Conservation (phyloP, 2,329 filamentous ascomycete species). For the Colletotrichum aenigma region DNA sequence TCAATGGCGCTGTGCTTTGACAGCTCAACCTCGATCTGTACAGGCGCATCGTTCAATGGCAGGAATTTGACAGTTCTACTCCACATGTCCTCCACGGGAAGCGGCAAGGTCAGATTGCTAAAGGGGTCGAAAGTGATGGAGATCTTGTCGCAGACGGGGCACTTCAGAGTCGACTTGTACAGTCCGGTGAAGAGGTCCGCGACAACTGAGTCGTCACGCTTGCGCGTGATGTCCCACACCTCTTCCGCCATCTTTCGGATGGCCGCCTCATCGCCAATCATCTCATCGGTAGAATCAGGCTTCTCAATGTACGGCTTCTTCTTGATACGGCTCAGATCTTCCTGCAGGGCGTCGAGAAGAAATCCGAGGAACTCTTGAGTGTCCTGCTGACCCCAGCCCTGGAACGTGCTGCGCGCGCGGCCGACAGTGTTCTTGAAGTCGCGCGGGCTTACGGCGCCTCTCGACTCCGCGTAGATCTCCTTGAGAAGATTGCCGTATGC, state of each 20-base stretch:
- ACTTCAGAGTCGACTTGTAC: conserved; percentile 97
- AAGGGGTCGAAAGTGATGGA: conserved; percentile 99
- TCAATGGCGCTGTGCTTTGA: conserved; percentile 77
- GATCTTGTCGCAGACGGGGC: conserved; percentile 89
- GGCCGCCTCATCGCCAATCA: conserved; percentile 80
- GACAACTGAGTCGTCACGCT: conserved; percentile 92
- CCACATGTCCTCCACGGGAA: conserved; percentile 88
- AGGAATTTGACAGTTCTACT: conserved; percentile 76
- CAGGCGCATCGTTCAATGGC: conserved; percentile 73
- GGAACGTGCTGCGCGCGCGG: conserved; percentile 82
- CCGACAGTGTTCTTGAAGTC: conserved; percentile 86
- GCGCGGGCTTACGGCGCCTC: conserved; percentile 75
- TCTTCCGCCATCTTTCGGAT: conserved; percentile 85
- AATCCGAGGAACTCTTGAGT: conserved; percentile 97
- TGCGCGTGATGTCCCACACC: conserved; percentile 90
- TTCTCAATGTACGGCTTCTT: conserved; percentile 99
- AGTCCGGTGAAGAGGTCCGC: conserved; percentile 96
- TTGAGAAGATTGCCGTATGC: conserved; percentile 79
- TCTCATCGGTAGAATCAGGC: conserved; percentile 95
- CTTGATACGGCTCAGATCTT: conserved; percentile 90
- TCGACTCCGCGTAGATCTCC: conserved; percentile 76
- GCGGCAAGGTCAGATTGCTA: conserved; percentile 88
- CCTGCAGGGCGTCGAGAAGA: conserved; percentile 90
- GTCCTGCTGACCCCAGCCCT: conserved; percentile 94
- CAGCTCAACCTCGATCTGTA: conserved; percentile 78